Evolutionary conservation across 2,329 filamentous ascomycete species (phyloP), one percentile per base, ranked within the genome.

Genomic region (Cladosporium sp.): DNA sequence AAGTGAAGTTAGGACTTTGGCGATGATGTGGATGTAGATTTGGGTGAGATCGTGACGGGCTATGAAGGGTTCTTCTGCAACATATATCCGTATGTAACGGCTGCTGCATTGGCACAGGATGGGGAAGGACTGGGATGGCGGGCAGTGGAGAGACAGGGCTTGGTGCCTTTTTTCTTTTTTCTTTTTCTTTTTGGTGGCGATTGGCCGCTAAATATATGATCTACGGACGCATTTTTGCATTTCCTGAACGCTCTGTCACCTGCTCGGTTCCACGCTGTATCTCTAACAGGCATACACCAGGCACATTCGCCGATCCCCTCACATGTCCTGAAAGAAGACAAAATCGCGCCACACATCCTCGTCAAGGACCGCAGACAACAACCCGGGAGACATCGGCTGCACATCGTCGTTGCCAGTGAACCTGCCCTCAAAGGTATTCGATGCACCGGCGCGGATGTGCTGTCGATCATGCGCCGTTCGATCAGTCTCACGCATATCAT

Each of bases 21-120:
- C 76, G 7, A 66, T 72, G 52, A 57, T 66, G n/a, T 75, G 74
- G 74, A 66, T 73, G 46, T 69, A 64, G 69, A 37, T 28, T 28
- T 10, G 8, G 28, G 10, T 18, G 26, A 18, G 14, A 5, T n/a
- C 16, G 16, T n/a, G 37, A 40, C 5, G 16, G 7, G 40, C 6
- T 44, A 26, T 5, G 18, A 5, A 16, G 18, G 46, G 14, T 26
- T 49, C n/a, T 23, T 49, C 8, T 6, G 16, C 37, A n/a, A 40
- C 37, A n/a, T 6, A n/a, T 1, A 40, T 16, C n/a, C 16, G 7
- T 44, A 11, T 6, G 8, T 7, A 5, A 7, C 7, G 3, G 37
- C 37, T 8, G 40, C 8, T 21, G 40, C 18, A 7, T 11, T 21
- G 40, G 6, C 10, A 8, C 18, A 7, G 37, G 40, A 44, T 10